Evolutionary conservation across 2,329 filamentous ascomycete species (phyloP).

Genomic region (Mollisia scopiformis): DNA sequence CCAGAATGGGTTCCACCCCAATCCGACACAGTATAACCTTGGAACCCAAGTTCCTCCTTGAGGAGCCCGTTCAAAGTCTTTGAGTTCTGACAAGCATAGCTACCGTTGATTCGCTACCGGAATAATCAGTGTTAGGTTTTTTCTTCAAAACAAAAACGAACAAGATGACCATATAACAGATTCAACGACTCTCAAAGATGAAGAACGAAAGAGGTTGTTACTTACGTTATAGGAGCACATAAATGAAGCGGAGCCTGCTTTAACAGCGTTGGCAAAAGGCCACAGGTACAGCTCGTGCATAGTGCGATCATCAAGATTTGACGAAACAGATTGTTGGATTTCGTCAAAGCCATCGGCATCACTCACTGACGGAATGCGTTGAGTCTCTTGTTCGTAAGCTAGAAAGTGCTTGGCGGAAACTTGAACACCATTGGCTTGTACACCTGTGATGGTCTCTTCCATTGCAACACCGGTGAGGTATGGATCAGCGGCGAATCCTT

Average conservation of each 20-base stretch:
- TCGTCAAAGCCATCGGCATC: constrained; percentile 15
- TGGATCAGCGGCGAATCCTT: constrained; percentile 43
- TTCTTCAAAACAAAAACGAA: too few relatives aligned
- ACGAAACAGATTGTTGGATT: too few relatives aligned
- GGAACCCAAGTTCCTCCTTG: constrained; percentile 54
- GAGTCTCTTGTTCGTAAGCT: background rate
- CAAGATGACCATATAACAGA: too few relatives aligned
- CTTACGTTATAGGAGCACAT: constrained; percentile 85
- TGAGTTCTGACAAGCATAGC: constrained; percentile 51
- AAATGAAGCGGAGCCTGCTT: constrained; percentile 73
- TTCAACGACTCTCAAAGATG: too few relatives aligned
- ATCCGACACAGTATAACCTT: constrained; percentile 45
- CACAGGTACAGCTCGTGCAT: constrained; percentile 57
- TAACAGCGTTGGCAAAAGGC: constrained; percentile 57
- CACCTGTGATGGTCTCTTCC: constrained; percentile 50
- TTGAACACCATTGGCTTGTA: constrained; percentile 70
- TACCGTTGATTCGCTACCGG: constrained; percentile 50
- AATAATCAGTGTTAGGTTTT: too few relatives aligned
- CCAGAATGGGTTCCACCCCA: constrained; percentile 48
- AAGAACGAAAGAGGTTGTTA: too few relatives aligned
- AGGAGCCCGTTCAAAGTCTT: constrained; percentile 48
- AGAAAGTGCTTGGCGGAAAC: constrained; percentile 66
- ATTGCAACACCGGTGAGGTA: constrained; percentile 29
- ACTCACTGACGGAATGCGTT: background rate
- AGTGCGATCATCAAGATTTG: constrained; percentile 68